Base-by-base conservation (phyloP, 1,284 basidiomycete genomes). In the Clitocybe nebularis region DNA sequence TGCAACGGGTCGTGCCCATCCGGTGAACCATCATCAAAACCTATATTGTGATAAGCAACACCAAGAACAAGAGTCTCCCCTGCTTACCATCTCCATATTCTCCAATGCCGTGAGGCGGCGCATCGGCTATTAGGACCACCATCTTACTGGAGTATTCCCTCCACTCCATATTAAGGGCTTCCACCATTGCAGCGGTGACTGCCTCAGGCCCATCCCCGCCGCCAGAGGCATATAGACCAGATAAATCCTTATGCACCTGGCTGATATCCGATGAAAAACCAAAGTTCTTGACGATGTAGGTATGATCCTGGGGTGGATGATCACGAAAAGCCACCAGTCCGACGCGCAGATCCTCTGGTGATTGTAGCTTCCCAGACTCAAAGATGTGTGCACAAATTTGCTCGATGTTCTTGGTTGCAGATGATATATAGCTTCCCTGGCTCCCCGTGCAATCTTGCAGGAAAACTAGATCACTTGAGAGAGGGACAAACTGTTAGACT, bases 191-290 rank as follows among this genome's bases (percentile, higher is more conserved):
- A 3, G 95, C 93, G 0, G 96, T 99, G 45, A 97, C 90, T 3
- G 94, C 96, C 62, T 99, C 96, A 0, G 96, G 96, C 0, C 96
- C 95, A 71, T 99, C 95, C 8, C 95, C 95, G 20, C 96, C 93
- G 10, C 95, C 95, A 4, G 88, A 89, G 10, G 96, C 96, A 67
- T 95, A 93, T 47, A 94, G 68, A 16, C 75, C 72, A 34, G 87
- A 86, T 45, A 99, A 75, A 60, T 94, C 80, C 56, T 77, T 81
- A 57, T 97, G 90, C 21, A 98, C 88, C 56, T 87, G 77, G 52
- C 79, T 75, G 54, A 97, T 93, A 60, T 94, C 85, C 5, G 89
- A 92, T 13, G 92, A 90, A 68, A 99, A 98, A 2, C 89, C 90
- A 72, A 95, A 91, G 63, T 88, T 94, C 71, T 89, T 92, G 58